These are phyloP conservation scores for Termitomyces bulborhizus DNA, from an alignment of 768 basidiomycete species.

Conservation along the genomic window DNA sequence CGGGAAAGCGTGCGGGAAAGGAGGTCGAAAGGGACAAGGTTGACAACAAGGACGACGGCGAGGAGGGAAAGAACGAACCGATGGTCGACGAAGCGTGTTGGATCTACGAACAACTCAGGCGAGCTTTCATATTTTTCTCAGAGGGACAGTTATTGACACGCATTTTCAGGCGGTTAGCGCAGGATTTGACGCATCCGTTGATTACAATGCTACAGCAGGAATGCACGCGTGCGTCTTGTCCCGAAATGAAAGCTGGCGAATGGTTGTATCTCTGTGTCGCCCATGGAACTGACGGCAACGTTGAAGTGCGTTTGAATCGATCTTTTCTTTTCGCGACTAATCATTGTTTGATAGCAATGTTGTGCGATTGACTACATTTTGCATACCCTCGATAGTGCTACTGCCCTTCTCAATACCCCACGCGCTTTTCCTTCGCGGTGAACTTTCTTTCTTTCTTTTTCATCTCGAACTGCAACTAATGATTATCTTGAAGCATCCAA, in stretches of 20 bases:
- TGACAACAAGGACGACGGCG: constrained; percentile 18
- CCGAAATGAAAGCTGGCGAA: constrained; percentile 98
- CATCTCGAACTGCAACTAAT: not conserved
- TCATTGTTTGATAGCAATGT: constrained; percentile 57
- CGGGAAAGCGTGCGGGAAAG: constrained; percentile 39
- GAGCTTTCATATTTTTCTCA: constrained; percentile 5
- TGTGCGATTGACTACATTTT: constrained; percentile 96
- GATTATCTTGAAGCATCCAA: constrained; percentile 47
- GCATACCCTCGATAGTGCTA: constrained; percentile 91
- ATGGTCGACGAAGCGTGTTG: constrained; percentile 79
- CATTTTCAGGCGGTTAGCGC: constrained; percentile 65
- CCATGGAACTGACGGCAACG: constrained; percentile 81
- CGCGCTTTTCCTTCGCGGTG: constrained; percentile 90
- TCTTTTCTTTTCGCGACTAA: not conserved
- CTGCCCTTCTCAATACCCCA: constrained; percentile 85
- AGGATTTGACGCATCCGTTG: constrained; percentile 81
- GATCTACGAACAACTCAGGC: constrained; percentile 65
- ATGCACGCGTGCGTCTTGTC: constrained; percentile 82
- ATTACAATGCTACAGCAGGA: constrained; percentile 83
- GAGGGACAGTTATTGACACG: not conserved
- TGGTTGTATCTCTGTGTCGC: constrained; percentile 97
- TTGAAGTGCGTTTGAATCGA: constrained; percentile 54
- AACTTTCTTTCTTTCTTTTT: constrained; percentile 7
- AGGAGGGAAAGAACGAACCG: constrained; percentile 40
- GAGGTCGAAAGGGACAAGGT: constrained; percentile 23